Base-by-base conservation (phyloP, 352 stramenopile genomes). In the Nothophytophthora sp. region DNA sequence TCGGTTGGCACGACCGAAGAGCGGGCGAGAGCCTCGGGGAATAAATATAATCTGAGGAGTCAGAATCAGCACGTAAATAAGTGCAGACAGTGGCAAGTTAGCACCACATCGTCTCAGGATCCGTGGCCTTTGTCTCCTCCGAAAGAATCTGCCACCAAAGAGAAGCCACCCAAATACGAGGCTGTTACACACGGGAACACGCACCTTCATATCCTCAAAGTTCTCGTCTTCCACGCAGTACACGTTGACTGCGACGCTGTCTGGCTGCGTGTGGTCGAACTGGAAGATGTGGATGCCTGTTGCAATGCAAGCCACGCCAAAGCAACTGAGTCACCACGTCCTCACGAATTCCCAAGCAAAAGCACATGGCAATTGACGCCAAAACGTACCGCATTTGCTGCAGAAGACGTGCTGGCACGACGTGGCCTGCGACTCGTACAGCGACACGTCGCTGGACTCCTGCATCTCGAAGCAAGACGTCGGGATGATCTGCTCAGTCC, bases 271-370 rank as follows among this genome's bases (percentile, higher is more conserved):
- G 53, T 81, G 74, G 39, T 93, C 82, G 38, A 91, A 91, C 44
- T 93, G 82, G 55, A 93, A 93, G 48, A 93, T 88, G 54, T 93
- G 82, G 56, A 93, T 82, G 38, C 79, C 76, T 87, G 45, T 29
- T 34, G 12, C 28, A 1, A 38, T 20, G 38, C 15, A 45, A 40
- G 24, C 1, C 43, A 23, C 34, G n/a, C n/a, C n/a, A n/a, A n/a
- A n/a, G n/a, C n/a, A n/a, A n/a, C n/a, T n/a, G n/a, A n/a, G n/a
- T n/a, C n/a, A n/a, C n/a, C n/a, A n/a, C n/a, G n/a, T n/a, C n/a
- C n/a, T n/a, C n/a, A n/a, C n/a, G 12, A 34, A 50, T 5, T 6
- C 46, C 4, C 24, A 25, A 28, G 25, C 29, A n/a, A n/a, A n/a
- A n/a, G n/a, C n/a, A n/a, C n/a, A n/a, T n/a, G n/a, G n/a, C n/a